A percentile compares a stretch with the other conserved stretches of the same genome.
Evolutionary conservation across 169 alveolate species (phyloP).

Genomic region (Miamiensis avidus): DNA sequence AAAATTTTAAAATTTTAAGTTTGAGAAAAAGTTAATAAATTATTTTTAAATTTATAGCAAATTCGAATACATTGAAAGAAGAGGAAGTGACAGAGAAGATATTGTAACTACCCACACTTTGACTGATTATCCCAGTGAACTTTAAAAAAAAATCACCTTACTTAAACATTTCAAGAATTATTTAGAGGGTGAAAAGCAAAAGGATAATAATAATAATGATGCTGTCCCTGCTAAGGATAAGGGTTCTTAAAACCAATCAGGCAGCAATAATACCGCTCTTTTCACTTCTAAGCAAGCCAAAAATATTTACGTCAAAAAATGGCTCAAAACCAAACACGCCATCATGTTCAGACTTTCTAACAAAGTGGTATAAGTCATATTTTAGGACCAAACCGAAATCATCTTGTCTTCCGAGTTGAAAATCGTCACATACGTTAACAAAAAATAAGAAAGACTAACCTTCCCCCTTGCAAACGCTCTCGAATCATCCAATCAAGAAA

Average conservation of each 20-base stretch:
- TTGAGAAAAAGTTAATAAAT: background rate
- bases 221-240: slow-evolving; percentile 3
- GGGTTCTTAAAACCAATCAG: slow-evolving; percentile 4
- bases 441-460: slow-evolving; percentile 62
- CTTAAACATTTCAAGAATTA: slow-evolving; percentile 74
- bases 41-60: slow-evolving; percentile 14
- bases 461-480: slow-evolving; percentile 73
- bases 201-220: slow-evolving; percentile 6
- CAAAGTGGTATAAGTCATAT: slow-evolving; percentile 80
- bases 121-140: slow-evolving; percentile 56
- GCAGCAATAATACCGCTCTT: background rate
- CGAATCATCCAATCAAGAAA: slow-evolving; percentile 75
- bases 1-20: slow-evolving; percentile 19
- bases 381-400: slow-evolving; percentile 77
- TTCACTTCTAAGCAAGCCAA: slow-evolving; percentile 7
- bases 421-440: slow-evolving; percentile 76
- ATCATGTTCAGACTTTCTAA: slow-evolving; percentile 77
- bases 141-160: slow-evolving; percentile 78
- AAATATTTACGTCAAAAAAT: slow-evolving; percentile 72
- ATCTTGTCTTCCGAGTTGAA: slow-evolving; percentile 67
- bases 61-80: slow-evolving; percentile 72
- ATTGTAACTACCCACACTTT: slow-evolving; percentile 50
- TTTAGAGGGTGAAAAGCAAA: slow-evolving; percentile 59
- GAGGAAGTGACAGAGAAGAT: slow-evolving; percentile 58
- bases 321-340: slow-evolving; percentile 84